Evolutionary conservation across 202 grass and related monocot species (phyloP).

Genomic region (Dendrocalamus latiflorus): DNA sequence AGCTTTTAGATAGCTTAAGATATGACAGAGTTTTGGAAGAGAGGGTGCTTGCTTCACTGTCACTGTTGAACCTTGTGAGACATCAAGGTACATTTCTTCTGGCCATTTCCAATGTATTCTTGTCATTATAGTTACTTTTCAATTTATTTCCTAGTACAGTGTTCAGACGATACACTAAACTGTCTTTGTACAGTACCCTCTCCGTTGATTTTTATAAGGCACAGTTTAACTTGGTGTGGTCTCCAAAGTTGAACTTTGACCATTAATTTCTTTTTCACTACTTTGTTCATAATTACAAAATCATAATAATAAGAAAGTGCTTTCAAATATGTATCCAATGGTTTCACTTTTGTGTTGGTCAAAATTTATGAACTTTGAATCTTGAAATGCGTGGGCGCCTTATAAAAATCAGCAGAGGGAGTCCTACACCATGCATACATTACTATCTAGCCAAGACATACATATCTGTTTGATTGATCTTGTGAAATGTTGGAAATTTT

Average conservation of each 20-base stretch:
- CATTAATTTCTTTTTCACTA: no score
- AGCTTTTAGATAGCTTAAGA: constrained; percentile 65
- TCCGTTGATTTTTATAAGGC: no score
- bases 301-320: no score
- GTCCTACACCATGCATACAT: background rate
- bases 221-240: no score
- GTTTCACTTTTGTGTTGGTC: no score
- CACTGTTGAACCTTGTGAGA: constrained; percentile 76
- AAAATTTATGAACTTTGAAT: no score
- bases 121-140: background rate
- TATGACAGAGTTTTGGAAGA: constrained; percentile 83
- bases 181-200: background rate
- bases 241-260: no score
- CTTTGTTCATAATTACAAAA: no score
- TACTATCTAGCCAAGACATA: background rate
- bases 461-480: background rate
- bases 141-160: background rate
- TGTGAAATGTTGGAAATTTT: background rate
- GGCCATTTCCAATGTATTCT: background rate
- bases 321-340: no score
- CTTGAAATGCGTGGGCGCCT: no score
- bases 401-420: no score
- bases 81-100: constrained; percentile 63
- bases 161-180: background rate
- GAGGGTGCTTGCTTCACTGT: constrained; percentile 76